Percentiles rank a stretch among this genome's conserved stretches.
These are phyloP conservation scores for Coniophora puteana DNA, from an alignment of 1,284 basidiomycete species.

Conservation along the genomic window DNA sequence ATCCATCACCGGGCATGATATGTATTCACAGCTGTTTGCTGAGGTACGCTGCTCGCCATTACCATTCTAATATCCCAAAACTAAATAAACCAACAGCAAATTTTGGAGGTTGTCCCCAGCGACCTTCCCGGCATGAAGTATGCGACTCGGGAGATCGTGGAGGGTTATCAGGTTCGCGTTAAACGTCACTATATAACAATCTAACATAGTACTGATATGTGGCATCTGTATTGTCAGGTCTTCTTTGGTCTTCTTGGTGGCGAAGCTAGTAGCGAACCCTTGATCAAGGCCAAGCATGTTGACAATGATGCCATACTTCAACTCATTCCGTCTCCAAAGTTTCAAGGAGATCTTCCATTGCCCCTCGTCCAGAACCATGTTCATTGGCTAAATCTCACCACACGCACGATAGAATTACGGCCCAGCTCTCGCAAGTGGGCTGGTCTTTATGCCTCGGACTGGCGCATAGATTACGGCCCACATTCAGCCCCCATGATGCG, in stretches of 20 bases:
- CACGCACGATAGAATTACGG: constrained; percentile 22
- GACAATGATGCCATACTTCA: constrained; percentile 8
- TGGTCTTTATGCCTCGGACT: no score
- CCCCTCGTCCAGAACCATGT: constrained; percentile 19
- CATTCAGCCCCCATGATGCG: no score
- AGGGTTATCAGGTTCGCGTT: constrained; percentile 17
- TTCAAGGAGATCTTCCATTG: constrained; percentile 23
- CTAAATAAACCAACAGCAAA: constrained; percentile 17
- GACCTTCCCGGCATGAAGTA: constrained; percentile 32
- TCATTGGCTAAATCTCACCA: constrained; percentile 22
- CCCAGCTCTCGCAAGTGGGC: no score
- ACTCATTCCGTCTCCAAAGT: constrained; percentile 18
- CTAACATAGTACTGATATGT: no score
- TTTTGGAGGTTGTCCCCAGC: constrained; percentile 31
- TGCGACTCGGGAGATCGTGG: constrained; percentile 22
- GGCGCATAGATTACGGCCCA: no score
- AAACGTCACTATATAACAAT: no score
- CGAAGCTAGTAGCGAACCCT: no score
- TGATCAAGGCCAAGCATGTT: constrained; percentile 13
- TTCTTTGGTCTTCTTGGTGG: no score
- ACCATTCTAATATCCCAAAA: background rate
- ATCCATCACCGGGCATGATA: constrained; percentile 27
- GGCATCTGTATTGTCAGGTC: no score
- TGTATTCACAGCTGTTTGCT: constrained; percentile 31
- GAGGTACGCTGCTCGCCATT: constrained; percentile 23